phyloP scores from a whole-genome alignment of 176 grass and related monocot genomes.

The Zea mays region DNA sequence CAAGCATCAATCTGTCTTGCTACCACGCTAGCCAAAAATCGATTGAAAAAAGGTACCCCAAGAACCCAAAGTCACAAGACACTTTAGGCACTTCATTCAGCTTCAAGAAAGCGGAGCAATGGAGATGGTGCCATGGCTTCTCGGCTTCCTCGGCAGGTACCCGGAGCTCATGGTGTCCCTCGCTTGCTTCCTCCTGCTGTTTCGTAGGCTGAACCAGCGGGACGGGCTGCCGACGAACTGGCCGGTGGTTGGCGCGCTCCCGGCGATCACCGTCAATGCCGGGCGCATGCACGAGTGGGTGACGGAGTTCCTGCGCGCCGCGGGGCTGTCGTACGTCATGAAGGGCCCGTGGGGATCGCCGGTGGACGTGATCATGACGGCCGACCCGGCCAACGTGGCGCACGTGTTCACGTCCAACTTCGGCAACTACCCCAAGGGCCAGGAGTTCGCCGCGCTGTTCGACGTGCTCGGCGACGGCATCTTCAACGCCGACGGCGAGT shows the following conservation, averaged over 20 bases:
- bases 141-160: slow-evolving; percentile 35
- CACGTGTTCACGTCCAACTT: slow-evolving; percentile 65
- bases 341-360: slow-evolving; percentile 46
- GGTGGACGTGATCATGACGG: slow-evolving; percentile 54
- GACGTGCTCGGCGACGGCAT: slow-evolving; percentile 72
- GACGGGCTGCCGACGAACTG: slow-evolving; percentile 54
- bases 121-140: slow-evolving; percentile 38
- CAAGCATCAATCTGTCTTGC: not conserved
- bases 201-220: too few species aligned
- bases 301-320: slow-evolving; percentile 31
- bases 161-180: slow-evolving; percentile 39
- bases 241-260: slow-evolving; percentile 63
- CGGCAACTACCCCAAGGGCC: slow-evolving; percentile 75
- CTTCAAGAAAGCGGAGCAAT: slow-evolving; percentile 24
- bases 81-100: not conserved
- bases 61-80: slow-evolving; percentile 6
- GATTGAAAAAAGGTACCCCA: not conserved
- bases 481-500: slow-evolving; percentile 74
- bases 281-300: slow-evolving; percentile 56
- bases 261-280: slow-evolving; percentile 34
- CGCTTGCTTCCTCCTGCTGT: slow-evolving; percentile 25
- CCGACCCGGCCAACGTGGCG: slow-evolving; percentile 65
- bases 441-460: slow-evolving; percentile 58
- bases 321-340: slow-evolving; percentile 40
- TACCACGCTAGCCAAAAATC: not conserved